Evolutionary conservation across 148 eudicot species (phyloP).

Genomic region (Bassia scoparia): DNA sequence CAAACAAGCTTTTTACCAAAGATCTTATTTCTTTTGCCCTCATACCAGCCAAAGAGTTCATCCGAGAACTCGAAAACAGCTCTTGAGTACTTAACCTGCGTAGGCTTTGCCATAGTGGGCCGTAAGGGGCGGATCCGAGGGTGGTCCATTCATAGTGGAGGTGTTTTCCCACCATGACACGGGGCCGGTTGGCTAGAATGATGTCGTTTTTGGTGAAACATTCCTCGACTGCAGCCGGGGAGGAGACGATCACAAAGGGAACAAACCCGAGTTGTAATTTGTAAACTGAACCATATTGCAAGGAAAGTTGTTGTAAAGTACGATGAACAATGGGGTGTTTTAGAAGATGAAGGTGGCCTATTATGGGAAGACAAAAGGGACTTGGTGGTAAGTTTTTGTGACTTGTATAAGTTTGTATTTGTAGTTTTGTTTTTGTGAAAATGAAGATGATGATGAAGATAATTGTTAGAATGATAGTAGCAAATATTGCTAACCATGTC

Average conservation of each 20-base stretch:
- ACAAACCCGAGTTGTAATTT: constrained; percentile 19
- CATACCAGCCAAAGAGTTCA: background rate
- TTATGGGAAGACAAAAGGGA: constrained; percentile 22
- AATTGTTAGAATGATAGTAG: background rate
- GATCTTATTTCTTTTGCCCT: constrained; percentile 30
- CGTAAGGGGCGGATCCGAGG: constrained; percentile 23
- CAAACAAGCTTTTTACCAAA: constrained; percentile 21
- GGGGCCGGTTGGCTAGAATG: constrained; percentile 29
- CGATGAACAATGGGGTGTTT: constrained; percentile 21
- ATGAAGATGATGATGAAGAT: background rate
- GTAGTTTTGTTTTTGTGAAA: background rate
- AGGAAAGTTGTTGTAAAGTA: constrained; percentile 11
- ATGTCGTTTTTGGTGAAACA: constrained; percentile 32
- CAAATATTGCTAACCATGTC: background rate
- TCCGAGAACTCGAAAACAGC: constrained; percentile 9
- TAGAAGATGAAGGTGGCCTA: constrained; percentile 28
- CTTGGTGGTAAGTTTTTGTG: constrained; percentile 19
- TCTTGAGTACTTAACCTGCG: constrained; percentile 17
- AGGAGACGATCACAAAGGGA: constrained; percentile 22
- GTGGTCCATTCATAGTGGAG: constrained; percentile 23
- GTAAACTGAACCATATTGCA: constrained; percentile 17
- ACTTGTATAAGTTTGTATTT: background rate
- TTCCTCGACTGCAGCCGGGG: constrained; percentile 21
- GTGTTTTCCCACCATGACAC: constrained; percentile 19
- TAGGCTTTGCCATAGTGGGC: constrained; percentile 30